Evolutionary conservation across 306 rosid genomes (phyloP).

Genomic region (Fragaria ananassa): DNA sequence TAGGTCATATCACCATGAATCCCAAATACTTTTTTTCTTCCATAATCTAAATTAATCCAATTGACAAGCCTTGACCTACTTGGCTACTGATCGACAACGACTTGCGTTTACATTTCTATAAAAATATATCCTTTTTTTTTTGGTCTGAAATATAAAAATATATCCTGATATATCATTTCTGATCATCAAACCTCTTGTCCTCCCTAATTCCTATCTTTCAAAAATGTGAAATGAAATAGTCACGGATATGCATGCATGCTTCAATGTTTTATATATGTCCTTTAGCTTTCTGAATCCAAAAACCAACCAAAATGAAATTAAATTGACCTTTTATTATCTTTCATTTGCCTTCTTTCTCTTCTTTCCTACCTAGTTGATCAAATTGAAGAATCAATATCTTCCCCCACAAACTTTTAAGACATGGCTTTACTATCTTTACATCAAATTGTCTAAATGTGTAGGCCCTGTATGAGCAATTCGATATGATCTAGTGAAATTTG

Average conservation of each 20-base stretch:
- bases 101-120: neutral
- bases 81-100: neutral
- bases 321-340: neutral
- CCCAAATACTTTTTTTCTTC: neutral
- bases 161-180: neutral
- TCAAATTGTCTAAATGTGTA: slow-evolving; percentile 27
- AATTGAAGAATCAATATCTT: slow-evolving; percentile 11
- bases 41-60: neutral
- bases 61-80: neutral
- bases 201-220: neutral
- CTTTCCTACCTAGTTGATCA: slow-evolving; percentile 5
- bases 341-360: neutral
- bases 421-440: slow-evolving; percentile 28
- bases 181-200: neutral
- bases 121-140: neutral
- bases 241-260: neutral
- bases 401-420: slow-evolving; percentile 17
- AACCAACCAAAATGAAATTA: neutral
- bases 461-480: slow-evolving; percentile 19
- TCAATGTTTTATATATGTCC: neutral
- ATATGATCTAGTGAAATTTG: neutral
- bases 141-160: too few species aligned
- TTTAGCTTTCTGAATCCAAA: neutral
- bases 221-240: neutral
- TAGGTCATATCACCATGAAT: slow-evolving; percentile 5